Evolutionary conservation across 352 stramenopile species (phyloP), one percentile per base, ranked within the genome.

Genomic region (Globisporangium splendens): DNA sequence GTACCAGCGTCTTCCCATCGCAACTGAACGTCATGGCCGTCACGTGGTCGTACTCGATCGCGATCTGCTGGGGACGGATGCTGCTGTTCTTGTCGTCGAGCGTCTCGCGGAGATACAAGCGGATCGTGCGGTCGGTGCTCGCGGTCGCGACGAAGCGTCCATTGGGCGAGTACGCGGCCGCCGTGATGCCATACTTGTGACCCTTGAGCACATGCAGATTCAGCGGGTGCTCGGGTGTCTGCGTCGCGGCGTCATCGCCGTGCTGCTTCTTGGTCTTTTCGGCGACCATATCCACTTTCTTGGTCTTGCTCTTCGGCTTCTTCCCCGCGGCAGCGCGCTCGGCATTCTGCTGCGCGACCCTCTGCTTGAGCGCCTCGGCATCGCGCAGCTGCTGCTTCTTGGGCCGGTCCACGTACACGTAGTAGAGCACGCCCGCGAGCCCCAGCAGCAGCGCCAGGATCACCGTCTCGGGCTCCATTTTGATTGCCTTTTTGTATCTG

Each of bases 41-140:
- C 2, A 65, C 83, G 54, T 93, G 77, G 50, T 93, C 83, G 59
- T 91, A 93, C 62, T 91, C 81, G 31, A 89, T 85, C 44, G 74
- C 79, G 61, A 93, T 89, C 22, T 72, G 65, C 48, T 89, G 78
- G 35, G 75, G 54, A 31, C 76, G 76, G 15, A 76, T 66, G 62
- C 28, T 35, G 28, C 28, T 35, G 28, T 84, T 86, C 59, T 89
- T 85, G 54, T 86, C 75, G 10, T 66, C 68, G 15, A 93, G 65
- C 18, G 70, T 73, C 8, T 89, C 83, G 46, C 83, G 78, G 50
- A 85, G 66, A 41, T 88, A 87, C 33, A 93, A 50, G 18, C 81
- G 81, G 43, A 91, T 78, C 20, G 79, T 88, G 62, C 83, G 83
- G 60, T 93, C 83, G 3, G 75, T 83, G 68, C 79, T 89, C 20